Base-by-base conservation (phyloP, 371 early-diverging fungal species). In the Mortierella sp. region DNA sequence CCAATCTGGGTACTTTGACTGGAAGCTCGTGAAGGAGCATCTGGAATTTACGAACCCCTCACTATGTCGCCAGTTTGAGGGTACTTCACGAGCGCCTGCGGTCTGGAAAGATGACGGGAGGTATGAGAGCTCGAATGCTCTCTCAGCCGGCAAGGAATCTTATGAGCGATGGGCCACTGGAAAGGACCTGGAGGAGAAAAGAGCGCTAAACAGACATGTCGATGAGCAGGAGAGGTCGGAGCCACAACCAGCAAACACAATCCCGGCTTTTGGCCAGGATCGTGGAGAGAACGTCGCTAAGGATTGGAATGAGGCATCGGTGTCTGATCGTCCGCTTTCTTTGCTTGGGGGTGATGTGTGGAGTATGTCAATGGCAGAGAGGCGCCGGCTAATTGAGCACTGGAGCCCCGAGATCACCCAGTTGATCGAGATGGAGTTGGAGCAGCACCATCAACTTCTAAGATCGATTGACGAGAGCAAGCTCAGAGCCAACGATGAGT, bases 291-390 rank as follows among this genome's bases (percentile, higher is more conserved):
- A 5, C 31, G 61, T 31, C 26, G 6, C 1, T 2, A 31, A 16
- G 6, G 31, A 28, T 14, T 4, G 19, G 6, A 14, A 61, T 31
- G 61, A 26, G 13, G 77, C 74, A 13, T 87, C 82, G 8, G 53
- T 31, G 0, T 80, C 69, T 0, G 64, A 88, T 44, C 70, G 91
- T 16, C 37, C 86, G 0, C 37, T 89, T 26, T 51, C 76, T 13
- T 77, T 86, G 5, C 57, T 78, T 11, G n/a, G 74, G 0, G 87
- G 67, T 10, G 72, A 88, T 70, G 78, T 91, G 5, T 91, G 91
- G 91, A 43, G 74, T 21, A 89, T 90, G 90, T 85, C 90, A 0
- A 75, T 48, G 69, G 1, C 0, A 0, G 91, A 91, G 73, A 86
- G 91, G 5, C 16, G 44, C 19, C 73, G 77, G 2, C 72, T 91